Evolutionary conservation across 805 yeast species (phyloP).

Genomic region (Saccharomycopsis fermentans): DNA sequence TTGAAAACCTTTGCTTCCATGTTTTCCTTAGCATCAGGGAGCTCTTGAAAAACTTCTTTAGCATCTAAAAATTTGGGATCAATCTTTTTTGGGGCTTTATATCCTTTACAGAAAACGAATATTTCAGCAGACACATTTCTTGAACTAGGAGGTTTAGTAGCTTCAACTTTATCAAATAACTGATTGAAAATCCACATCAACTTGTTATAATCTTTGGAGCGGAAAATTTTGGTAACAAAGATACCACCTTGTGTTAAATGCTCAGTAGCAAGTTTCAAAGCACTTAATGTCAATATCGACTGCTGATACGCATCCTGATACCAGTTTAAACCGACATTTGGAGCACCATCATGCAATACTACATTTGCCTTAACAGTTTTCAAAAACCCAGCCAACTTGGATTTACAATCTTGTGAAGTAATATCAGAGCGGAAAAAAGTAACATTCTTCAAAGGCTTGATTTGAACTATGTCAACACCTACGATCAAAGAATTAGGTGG

Average conservation of each 20-base stretch:
- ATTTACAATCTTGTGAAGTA: conserved; percentile 95
- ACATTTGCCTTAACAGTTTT: conserved; percentile 99
- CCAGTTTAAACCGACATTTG: conserved; percentile 99
- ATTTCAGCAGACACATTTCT: conserved; percentile 99
- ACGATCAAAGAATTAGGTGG: conserved; percentile 89
- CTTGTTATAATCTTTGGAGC: conserved; percentile 98
- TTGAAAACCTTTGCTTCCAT: conserved; percentile 89
- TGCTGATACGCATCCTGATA: conserved; percentile 98
- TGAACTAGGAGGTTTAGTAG: conserved; percentile 97
- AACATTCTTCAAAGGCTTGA: conserved; percentile 91
- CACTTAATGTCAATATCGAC: conserved; percentile 89
- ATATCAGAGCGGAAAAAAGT: conserved; percentile 87
- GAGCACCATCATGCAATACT: conserved; percentile 98
- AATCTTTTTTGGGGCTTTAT: conserved; percentile 89
- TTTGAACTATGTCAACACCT: conserved; percentile 98
- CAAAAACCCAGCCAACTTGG: conserved; percentile 88
- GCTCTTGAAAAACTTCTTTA: conserved; percentile 87
- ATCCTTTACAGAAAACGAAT: conserved; percentile 92
- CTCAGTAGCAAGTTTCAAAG: conserved; percentile 88
- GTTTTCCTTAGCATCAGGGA: conserved; percentile 62
- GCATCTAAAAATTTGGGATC: conserved; percentile 92
- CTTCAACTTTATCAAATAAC: conserved; percentile 91
- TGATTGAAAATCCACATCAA: conserved; percentile 97
- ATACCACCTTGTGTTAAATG: conserved; percentile 87
- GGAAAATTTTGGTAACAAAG: conserved; percentile 90